Conservation (phyloP, 1,284 basidiomycete species). For the Leccinum solheimii region DNA sequence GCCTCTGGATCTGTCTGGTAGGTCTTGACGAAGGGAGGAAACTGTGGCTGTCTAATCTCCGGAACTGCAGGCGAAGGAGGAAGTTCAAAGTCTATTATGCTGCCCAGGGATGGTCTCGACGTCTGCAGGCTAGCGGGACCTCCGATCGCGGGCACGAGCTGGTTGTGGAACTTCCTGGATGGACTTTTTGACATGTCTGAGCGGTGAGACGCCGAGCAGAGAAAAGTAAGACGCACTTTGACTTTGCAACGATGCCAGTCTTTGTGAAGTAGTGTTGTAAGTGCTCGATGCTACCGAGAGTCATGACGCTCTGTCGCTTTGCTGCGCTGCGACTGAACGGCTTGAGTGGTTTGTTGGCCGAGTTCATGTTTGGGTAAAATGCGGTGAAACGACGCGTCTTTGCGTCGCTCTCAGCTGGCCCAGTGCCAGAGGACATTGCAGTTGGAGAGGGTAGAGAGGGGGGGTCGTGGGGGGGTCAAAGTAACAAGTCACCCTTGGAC, state of each 20-base stretch:
- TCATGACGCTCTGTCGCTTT: slow-evolving; percentile 84
- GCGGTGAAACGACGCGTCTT: slow-evolving; percentile 59
- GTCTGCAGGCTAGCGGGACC: slow-evolving; percentile 41
- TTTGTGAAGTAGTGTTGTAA: slow-evolving; percentile 88
- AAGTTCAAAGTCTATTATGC: slow-evolving; percentile 53
- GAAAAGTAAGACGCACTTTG: slow-evolving; percentile 52
- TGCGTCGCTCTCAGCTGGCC: slow-evolving; percentile 20
- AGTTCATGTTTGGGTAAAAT: slow-evolving; percentile 73
- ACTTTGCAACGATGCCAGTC: slow-evolving; percentile 71
- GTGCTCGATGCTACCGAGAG: slow-evolving; percentile 82
- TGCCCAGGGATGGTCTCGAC: slow-evolving; percentile 42
- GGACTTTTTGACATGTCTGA: slow-evolving; percentile 39
- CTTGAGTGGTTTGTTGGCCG: slow-evolving; percentile 69
- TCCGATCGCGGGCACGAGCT: slow-evolving; percentile 74
- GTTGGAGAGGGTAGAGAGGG: no score
- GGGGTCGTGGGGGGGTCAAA: not conserved
- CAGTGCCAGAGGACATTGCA: slow-evolving; percentile 18
- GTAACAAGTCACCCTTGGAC: slow-evolving; percentile 6
- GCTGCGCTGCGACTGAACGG: slow-evolving; percentile 84
- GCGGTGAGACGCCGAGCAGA: not conserved
- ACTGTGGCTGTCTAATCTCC: slow-evolving; percentile 42
- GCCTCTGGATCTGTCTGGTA: slow-evolving; percentile 72
- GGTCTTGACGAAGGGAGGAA: slow-evolving; percentile 57
- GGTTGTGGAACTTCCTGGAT: slow-evolving; percentile 54
- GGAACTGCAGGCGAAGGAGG: slow-evolving; percentile 69